Evolutionary conservation across 108 stramenopile species (phyloP).

Genomic region (Chaetoceros tenuissimus): DNA sequence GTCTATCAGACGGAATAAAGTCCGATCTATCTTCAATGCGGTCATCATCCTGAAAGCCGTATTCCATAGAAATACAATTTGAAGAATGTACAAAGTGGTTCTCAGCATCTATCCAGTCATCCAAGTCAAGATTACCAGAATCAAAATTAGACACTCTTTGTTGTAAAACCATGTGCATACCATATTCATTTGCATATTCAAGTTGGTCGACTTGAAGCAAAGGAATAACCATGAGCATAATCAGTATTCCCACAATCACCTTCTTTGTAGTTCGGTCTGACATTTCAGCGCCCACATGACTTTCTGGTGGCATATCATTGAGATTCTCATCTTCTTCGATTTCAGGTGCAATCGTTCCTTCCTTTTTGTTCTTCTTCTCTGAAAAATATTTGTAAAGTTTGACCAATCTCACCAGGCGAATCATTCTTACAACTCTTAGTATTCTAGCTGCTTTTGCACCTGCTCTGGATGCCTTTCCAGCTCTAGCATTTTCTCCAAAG

Average conservation of each 20-base stretch:
- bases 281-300: conserved; percentile 47
- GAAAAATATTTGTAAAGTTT: conserved; percentile 56
- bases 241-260: conserved; percentile 37
- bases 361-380: conserved; percentile 5
- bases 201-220: conserved; percentile 25
- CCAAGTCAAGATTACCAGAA: background rate
- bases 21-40: conserved; percentile 3
- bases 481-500: conserved; percentile 11
- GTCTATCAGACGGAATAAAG: conserved; percentile 25
- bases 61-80: conserved; percentile 26
- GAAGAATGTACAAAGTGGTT: conserved; percentile 17
- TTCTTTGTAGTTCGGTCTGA: conserved; percentile 49
- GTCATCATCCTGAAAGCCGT: conserved; percentile 26
- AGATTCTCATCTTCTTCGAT: conserved; percentile 3
- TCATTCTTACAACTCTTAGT: conserved; percentile 42
- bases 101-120: conserved; percentile 26
- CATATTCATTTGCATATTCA: conserved; percentile 28
- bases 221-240: conserved; percentile 41
- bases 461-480: conserved; percentile 20
- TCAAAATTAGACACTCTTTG: conserved; percentile 10
- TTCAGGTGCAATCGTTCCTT: background rate
- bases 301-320: conserved; percentile 17
- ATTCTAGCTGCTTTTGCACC: conserved; percentile 27
- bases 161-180: conserved; percentile 30
- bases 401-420: conserved; percentile 53